A percentile compares a stretch with the other conserved stretches of the same genome.
Evolutionary conservation across 148 eudicot genomes (phyloP).

Genomic region (Fagopyrum esculentum): DNA sequence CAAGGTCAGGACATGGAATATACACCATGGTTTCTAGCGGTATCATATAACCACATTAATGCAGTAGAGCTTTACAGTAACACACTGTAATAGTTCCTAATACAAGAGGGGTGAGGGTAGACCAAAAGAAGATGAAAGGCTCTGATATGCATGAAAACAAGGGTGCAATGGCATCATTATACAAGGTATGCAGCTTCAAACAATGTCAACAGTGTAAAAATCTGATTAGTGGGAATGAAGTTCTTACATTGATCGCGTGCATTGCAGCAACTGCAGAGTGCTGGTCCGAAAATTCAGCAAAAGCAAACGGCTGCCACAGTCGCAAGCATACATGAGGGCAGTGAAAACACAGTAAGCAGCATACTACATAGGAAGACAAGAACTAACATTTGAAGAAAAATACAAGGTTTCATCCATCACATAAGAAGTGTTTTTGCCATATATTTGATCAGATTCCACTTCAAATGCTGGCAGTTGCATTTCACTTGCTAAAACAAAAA

Average conservation of each 20-base stretch:
- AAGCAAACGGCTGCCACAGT: slow-evolving; percentile 14
- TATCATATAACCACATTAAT: not conserved
- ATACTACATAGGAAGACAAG: not conserved
- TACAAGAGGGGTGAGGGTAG: not conserved
- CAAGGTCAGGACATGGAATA: slow-evolving; percentile 2
- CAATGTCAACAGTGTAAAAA: not conserved
- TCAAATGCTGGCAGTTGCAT: not conserved
- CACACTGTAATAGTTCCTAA: not conserved
- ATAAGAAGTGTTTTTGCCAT: not conserved
- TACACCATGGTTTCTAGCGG: not conserved
- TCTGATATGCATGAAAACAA: not conserved
- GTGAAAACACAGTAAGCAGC: not conserved
- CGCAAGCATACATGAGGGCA: not conserved
- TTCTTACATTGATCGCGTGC: slow-evolving; percentile 80
- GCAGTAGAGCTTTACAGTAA: not conserved
- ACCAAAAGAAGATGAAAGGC: not conserved
- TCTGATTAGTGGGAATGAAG: not conserved
- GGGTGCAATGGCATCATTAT: not conserved
- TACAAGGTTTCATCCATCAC: not conserved
- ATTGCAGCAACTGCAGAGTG: slow-evolving; percentile 78
- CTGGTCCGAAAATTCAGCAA: slow-evolving; percentile 15
- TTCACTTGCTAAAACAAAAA: not conserved
- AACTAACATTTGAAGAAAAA: not conserved
- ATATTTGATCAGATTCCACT: no score
- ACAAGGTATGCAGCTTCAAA: not conserved